A percentile compares a stretch with the other conserved stretches of the same genome.
Evolutionary conservation across 768 basidiomycete species (phyloP).

Genomic region (Amanita fuliginea): DNA sequence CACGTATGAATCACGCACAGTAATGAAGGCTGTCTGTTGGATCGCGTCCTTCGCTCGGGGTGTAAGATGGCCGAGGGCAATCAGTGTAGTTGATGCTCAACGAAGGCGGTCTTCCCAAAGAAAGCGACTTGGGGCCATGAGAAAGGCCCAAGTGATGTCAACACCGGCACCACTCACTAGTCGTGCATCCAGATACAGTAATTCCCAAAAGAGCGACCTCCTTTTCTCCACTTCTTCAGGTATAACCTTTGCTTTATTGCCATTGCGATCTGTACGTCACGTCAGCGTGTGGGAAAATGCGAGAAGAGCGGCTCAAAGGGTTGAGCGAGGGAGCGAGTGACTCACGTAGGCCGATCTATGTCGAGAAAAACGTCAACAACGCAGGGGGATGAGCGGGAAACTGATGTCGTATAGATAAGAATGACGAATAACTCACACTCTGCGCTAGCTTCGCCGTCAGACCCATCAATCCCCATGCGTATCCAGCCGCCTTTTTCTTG

Average conservation of each 20-base stretch:
- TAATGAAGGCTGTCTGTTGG: conserved; percentile 28
- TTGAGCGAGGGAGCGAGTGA: neutral
- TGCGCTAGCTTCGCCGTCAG: conserved; percentile 50
- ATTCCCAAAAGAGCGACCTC: conserved; percentile 59
- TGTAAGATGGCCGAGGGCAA: conserved; percentile 37
- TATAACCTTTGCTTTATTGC: conserved; percentile 52
- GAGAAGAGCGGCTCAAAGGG: neutral
- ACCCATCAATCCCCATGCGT: conserved; percentile 47
- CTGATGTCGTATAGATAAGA: neutral
- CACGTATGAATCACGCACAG: conserved; percentile 20
- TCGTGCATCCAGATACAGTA: conserved; percentile 55
- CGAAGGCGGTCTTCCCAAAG: conserved; percentile 59
- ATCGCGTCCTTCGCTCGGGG: conserved; percentile 26
- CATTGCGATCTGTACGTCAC: conserved; percentile 42
- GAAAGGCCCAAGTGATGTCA: conserved; percentile 5
- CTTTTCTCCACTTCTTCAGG: conserved; percentile 64
- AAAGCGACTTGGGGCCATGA: conserved; percentile 35
- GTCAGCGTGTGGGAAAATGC: conserved; percentile 1
- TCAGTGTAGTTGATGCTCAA: conserved; percentile 52
- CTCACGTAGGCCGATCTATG: conserved; percentile 51
- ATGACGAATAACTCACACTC: conserved; percentile 36
- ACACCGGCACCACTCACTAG: conserved; percentile 29
- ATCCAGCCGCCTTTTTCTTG: conserved; percentile 52
- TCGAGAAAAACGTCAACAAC: conserved; percentile 2
- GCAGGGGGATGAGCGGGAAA: neutral